Conservation (phyloP, 2,329 filamentous ascomycete genomes). For the Neobulgaria alba region DNA sequence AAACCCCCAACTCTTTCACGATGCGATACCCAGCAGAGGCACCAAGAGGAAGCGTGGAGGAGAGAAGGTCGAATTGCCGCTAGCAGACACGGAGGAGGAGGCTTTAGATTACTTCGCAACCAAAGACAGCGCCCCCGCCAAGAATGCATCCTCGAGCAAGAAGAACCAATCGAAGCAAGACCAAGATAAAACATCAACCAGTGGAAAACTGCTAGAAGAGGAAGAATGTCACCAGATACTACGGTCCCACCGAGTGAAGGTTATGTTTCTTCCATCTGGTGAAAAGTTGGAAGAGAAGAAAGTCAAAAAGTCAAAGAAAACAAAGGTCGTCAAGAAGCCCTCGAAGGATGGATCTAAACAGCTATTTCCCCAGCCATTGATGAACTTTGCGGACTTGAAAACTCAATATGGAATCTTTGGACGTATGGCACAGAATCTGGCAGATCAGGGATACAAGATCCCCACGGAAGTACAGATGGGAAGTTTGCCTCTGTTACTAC, state of each 20-base stretch:
- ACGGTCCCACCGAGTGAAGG: constrained; percentile 74
- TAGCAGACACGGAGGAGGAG: constrained; percentile 29
- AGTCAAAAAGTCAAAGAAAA: constrained; percentile 41
- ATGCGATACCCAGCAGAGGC: constrained; percentile 35
- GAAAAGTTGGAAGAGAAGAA: constrained; percentile 32
- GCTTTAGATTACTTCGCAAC: constrained; percentile 51
- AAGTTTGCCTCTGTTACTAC: constrained; percentile 69
- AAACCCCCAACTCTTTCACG: constrained; percentile 64
- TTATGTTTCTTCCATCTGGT: constrained; percentile 60
- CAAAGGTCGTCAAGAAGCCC: constrained; percentile 44
- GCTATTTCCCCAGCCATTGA: constrained; percentile 72
- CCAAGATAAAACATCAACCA: constrained; percentile 1
- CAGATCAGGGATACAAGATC: constrained; percentile 73
- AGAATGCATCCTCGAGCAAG: constrained; percentile 4
- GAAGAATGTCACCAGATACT: constrained; percentile 67
- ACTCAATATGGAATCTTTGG: constrained; percentile 64
- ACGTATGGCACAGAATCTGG: constrained; percentile 68
- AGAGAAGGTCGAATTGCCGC: constrained; percentile 24
- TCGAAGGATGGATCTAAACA: constrained; percentile 44
- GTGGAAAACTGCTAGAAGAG: constrained; percentile 42
- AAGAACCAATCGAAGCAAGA: constrained; percentile 1
- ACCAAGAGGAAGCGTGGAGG: constrained; percentile 49
- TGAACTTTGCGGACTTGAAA: constrained; percentile 65
- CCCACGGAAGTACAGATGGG: constrained; percentile 94
- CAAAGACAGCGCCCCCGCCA: constrained; percentile 26